Evolutionary conservation across 306 rosid genomes (phyloP).

Genomic region (Acacia acuminata): DNA sequence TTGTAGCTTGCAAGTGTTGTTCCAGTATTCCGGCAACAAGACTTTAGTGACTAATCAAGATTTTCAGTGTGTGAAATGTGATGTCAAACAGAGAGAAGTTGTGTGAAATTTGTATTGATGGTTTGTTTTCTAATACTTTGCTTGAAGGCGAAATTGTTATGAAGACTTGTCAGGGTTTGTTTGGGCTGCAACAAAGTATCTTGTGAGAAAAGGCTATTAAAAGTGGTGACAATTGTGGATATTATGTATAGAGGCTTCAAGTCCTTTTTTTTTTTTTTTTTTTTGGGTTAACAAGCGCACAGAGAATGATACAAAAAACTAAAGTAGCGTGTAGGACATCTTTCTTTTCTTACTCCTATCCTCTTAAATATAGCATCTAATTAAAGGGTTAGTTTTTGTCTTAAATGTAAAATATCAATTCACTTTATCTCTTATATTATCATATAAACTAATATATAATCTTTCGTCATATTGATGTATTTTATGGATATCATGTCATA

Average conservation of each 20-base stretch:
- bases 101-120: neutral
- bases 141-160: neutral
- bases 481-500: too few relatives aligned
- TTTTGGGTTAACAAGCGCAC: neutral
- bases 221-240: neutral
- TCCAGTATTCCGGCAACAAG: neutral
- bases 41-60: neutral
- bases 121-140: neutral
- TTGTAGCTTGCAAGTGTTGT: neutral
- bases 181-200: neutral
- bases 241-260: neutral
- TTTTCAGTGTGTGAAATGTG: neutral
- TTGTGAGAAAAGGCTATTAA: neutral
- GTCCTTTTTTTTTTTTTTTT: too few relatives aligned
- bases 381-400: too few relatives aligned
- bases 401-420: too few relatives aligned
- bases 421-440: too few relatives aligned
- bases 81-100: neutral
- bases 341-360: too few relatives aligned
- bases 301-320: neutral
- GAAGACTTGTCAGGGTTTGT: neutral
- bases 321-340: too few relatives aligned
- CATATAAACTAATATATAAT: too few relatives aligned
- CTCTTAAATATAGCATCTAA: too few relatives aligned
- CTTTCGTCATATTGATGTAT: too few relatives aligned